A percentile compares a stretch with the other conserved stretches of the same genome.
These are phyloP conservation scores for Emmonsiellopsis sp. DNA, from an alignment of 2,329 filamentous ascomycete genomes.

Conservation along the genomic window DNA sequence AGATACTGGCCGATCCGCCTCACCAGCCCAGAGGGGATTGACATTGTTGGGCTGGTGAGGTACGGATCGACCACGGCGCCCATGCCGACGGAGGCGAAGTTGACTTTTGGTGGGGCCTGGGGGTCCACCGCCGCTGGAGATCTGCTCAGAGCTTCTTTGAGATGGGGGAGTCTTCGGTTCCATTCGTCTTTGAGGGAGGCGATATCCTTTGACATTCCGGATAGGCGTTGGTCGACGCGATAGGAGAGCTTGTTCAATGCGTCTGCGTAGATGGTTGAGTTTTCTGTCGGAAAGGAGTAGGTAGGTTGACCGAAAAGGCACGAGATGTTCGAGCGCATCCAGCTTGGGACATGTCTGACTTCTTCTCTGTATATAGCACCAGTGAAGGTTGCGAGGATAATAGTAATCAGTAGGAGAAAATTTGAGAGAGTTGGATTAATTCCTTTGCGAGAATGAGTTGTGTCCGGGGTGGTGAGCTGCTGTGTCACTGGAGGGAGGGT, in stretches of 20 bases:
- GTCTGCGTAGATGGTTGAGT: constrained; percentile 8
- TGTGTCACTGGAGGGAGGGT: not conserved
- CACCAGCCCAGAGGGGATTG: constrained; percentile 17
- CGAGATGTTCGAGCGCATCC: not conserved
- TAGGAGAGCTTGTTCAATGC: constrained; percentile 10
- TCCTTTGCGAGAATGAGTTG: not conserved
- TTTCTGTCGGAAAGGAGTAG: not conserved
- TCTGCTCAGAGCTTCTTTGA: constrained; percentile 7
- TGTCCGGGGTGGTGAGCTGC: not conserved
- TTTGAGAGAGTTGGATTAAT: not conserved
- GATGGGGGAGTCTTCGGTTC: constrained; percentile 8
- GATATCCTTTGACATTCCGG: constrained; percentile 10
- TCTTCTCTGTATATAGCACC: not conserved
- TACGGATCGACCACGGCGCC: constrained; percentile 57
- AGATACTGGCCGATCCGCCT: constrained; percentile 13
- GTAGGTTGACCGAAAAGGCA: constrained; percentile 3
- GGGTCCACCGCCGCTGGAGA: constrained; percentile 9
- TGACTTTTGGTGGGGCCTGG: constrained; percentile 43
- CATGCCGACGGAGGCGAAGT: constrained; percentile 60
- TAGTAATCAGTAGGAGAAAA: not conserved
- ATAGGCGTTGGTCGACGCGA: constrained; percentile 10
- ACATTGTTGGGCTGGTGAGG: constrained; percentile 51
- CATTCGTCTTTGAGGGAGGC: constrained; percentile 10
- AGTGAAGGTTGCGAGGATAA: not conserved
- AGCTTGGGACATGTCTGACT: not conserved